Evolutionary conservation across 73 alveolate genomes (phyloP), one percentile per base, ranked within the genome.

Genomic region (Vitrella brassicaformis): DNA sequence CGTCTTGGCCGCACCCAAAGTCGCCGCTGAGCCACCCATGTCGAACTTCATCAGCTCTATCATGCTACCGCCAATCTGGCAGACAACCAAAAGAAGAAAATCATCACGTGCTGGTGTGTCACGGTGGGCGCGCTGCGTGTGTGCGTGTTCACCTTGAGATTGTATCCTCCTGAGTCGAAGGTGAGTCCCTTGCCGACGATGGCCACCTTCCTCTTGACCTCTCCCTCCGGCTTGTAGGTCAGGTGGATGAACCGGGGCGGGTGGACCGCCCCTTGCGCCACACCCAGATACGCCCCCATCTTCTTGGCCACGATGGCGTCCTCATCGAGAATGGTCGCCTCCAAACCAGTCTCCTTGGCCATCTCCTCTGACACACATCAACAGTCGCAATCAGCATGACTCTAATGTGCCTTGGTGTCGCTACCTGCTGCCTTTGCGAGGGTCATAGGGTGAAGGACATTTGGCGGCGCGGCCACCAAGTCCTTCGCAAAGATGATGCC

Each of bases 111-210:
- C n/a, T n/a, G n/a, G n/a, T n/a, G n/a, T n/a, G n/a, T n/a, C n/a
- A n/a, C n/a, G n/a, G n/a, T n/a, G n/a, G n/a, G n/a, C n/a, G n/a
- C n/a, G n/a, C n/a, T n/a, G n/a, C n/a, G n/a, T n/a, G n/a, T n/a
- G n/a, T 93, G 66, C 29, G 66, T 31, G 10, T 14, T 14, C 30
- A 66, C 31, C 71, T 92, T 92, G 25, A 92, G 81, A 72, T 92
- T 90, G 68, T 90, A 89, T 22, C 98, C 98, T 19, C 98, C 98
- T 19, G 95, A 84, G 56, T 91, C 97, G 75, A 85, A 91, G 0
- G 96, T 89, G 19, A 91, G 79, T 0, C 99, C 99, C 70, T 94
- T 94, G 67, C 99, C 99, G 25, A 94, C 96, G 30, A 94, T 68
- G 46, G 97, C 96, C 72, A 82, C 72, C 68, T 83, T 83, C 66